Evolutionary conservation across 1,284 basidiomycete genomes (phyloP), one percentile per base, ranked within the genome.

Genomic region (Rhodotorula sp.): DNA sequence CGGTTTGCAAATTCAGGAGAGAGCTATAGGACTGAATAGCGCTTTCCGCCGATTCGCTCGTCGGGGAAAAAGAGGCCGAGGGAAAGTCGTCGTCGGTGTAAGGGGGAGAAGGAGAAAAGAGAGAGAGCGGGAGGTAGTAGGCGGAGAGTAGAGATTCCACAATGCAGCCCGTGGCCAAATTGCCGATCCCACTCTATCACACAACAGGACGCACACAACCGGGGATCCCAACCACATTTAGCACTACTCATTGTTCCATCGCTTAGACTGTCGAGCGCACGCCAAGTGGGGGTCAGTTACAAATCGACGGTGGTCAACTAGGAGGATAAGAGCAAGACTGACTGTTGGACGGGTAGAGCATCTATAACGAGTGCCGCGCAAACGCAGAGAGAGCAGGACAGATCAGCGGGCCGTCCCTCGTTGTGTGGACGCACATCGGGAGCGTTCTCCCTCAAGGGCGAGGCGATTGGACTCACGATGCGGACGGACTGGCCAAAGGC

Each of bases 401-500:
- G 48, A 26, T 26, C 43, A 12, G 6, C 15, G 15, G 7, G 21
- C 31, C 67, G 38, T 72, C 71, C 28, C 28, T 28, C 28, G 28
- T 28, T 28, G 28, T 28, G 28, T 28, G 28, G 28, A 28, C 28
- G 28, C 28, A 2, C 28, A 28, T 28, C 28, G 28, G 28, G 28
- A 3, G 28, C 28, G 28, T 28, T 28, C 28, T 28, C 28, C 28
- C 28, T 28, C 28, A 28, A 28, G 28, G 28, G 68, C 74, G 76
- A 78, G 18, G 45, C 12, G 76, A 86, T 8, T 8, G 6, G 34
- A 34, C 90, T 81, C 83, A 98, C 93, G 83, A 99, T 86, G 82
- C 95, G 90, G 84, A 95, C 91, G 80, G 88, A 88, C 72, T 94
- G 94, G 83, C 95, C 95, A 83, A 99, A 98, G 73, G 92, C 88